Conservation (phyloP, 2,329 filamentous ascomycete genomes). For the Xylariomycetidae sp. region DNA sequence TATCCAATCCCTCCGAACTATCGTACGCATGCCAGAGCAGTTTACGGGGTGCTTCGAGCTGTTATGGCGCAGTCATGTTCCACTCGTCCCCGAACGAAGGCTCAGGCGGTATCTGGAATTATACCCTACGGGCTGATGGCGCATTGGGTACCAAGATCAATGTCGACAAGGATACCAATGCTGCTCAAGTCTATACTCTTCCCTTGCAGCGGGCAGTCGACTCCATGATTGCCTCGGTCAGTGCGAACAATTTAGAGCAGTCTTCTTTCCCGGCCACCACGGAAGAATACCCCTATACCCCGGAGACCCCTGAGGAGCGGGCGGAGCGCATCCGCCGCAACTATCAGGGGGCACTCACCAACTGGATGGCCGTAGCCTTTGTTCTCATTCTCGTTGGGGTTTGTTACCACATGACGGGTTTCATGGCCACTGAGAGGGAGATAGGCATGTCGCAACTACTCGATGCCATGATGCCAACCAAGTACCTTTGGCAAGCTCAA, state of each 20-base stretch:
- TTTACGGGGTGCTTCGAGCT: conserved; percentile 62
- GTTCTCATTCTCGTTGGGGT: conserved; percentile 76
- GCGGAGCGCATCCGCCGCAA: conserved; percentile 58
- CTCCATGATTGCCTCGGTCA: conserved; percentile 58
- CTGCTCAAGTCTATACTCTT: conserved; percentile 70
- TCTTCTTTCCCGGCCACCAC: conserved; percentile 37
- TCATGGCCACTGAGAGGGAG: conserved; percentile 82
- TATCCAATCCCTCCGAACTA: conserved; percentile 54
- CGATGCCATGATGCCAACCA: conserved; percentile 85
- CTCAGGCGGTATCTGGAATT: conserved; percentile 69
- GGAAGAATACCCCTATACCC: conserved; percentile 75
- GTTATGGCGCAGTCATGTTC: conserved; percentile 72
- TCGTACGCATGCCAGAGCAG: conserved; percentile 58
- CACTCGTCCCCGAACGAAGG: conserved; percentile 71
- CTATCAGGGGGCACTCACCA: conserved; percentile 71
- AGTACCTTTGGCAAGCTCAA: conserved; percentile 70
- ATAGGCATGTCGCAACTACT: conserved; percentile 82
- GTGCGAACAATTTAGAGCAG: conserved; percentile 26
- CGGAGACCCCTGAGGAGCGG: conserved; percentile 62
- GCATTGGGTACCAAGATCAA: conserved; percentile 62
- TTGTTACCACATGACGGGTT: conserved; percentile 80
- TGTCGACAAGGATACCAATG: conserved; percentile 62
- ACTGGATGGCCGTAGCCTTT: conserved; percentile 73
- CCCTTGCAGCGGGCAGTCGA: conserved; percentile 80
- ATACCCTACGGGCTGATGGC: conserved; percentile 75